Base-by-base conservation (phyloP, 2,329 filamentous ascomycete genomes). In the Fusarium fujikuroi region DNA sequence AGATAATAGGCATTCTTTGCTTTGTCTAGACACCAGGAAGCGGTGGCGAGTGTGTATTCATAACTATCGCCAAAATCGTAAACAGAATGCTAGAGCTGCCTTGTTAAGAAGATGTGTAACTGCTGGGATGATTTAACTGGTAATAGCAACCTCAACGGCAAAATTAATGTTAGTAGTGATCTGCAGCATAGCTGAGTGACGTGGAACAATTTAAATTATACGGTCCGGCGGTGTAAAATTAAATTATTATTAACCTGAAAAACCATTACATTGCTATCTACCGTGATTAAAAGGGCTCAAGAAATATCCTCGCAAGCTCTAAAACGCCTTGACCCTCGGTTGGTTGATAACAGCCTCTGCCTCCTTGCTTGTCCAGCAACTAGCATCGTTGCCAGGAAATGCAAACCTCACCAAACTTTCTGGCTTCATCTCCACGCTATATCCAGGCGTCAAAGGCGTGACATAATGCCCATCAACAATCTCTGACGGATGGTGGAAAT, bases 341-440 rank as follows among this genome's bases (percentile, higher is more conserved):
- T 57, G 53, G 16, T 25, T 32, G 0, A 57, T 23, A 2, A 57
- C 53, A 2, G 3, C 12, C 5, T 44, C 7, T 7, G 93, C 93
- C 81, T 93, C 93, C 39, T 93, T 91, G 56, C 88, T 92, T 83
- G 84, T 91, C 94, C 94, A 97, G 93, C 94, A 97, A 79, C 93
- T 93, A 72, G 92, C 91, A 4, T 91, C 91, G 67, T 91, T 88
- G 9, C 94, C 93, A 1, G 94, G 95, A 81, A 90, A 97, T 53
- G 88, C 87, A 79, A 87, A 97, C 75, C 82, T 83, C 72, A 94
- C 92, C 93, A 97, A 95, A 81, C 93, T 95, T 72, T 91, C 92
- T 7, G 90, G 83, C 88, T 93, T 95, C 94, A 97, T 97, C 89
- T 97, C 94, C 8, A 97, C 95, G 78, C 92, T 95, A 82, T 97